A percentile compares a stretch with the other conserved stretches of the same genome.
These are phyloP conservation scores for Ogataea hybrid DNA, from an alignment of 1,139 yeast species.

Conservation along the genomic window DNA sequence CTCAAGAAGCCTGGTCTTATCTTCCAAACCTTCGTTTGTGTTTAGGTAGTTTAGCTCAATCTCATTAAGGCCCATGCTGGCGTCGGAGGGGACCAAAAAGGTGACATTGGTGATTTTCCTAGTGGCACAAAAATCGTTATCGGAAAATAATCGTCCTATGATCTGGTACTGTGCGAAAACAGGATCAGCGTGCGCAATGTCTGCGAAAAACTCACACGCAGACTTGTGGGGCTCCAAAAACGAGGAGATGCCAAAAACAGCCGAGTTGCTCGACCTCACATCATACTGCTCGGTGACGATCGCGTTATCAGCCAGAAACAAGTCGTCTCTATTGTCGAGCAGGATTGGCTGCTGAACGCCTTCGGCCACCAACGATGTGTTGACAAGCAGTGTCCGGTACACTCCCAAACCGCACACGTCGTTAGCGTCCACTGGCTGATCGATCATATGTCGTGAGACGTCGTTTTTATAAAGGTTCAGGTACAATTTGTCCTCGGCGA, in stretches of 20 bases:
- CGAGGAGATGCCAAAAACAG: constrained; percentile 68
- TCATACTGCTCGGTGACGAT: constrained; percentile 56
- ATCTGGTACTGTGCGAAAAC: constrained; percentile 16
- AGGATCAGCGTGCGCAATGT: constrained; percentile 4
- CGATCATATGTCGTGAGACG: constrained; percentile 31
- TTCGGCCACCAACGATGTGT: constrained; percentile 21
- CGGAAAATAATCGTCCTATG: constrained; percentile 20
- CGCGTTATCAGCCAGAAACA: constrained; percentile 43
- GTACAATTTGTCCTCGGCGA: constrained; percentile 28
- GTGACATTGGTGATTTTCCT: constrained; percentile 33
- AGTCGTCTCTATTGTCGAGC: constrained; percentile 23
- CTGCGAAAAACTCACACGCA: constrained; percentile 18
- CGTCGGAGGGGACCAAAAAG: constrained; percentile 46
- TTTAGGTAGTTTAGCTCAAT: constrained; percentile 49
- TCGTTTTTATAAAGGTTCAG: constrained; percentile 14
- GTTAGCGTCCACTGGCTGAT: constrained; percentile 26
- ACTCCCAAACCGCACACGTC: constrained; percentile 31
- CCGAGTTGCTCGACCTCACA: constrained; percentile 70
- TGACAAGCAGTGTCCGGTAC: constrained; percentile 20
- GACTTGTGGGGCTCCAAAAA: constrained; percentile 33
- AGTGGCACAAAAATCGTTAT: constrained; percentile 18
- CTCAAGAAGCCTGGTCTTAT: constrained; percentile 34
- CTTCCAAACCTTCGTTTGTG: constrained; percentile 37
- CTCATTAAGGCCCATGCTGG: constrained; percentile 37
- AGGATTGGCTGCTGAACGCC: constrained; percentile 28